A percentile compares a stretch with the other conserved stretches of the same genome.
phyloP scores from a whole-genome alignment of 1,284 basidiomycete species.

The Ustilago hordei region DNA sequence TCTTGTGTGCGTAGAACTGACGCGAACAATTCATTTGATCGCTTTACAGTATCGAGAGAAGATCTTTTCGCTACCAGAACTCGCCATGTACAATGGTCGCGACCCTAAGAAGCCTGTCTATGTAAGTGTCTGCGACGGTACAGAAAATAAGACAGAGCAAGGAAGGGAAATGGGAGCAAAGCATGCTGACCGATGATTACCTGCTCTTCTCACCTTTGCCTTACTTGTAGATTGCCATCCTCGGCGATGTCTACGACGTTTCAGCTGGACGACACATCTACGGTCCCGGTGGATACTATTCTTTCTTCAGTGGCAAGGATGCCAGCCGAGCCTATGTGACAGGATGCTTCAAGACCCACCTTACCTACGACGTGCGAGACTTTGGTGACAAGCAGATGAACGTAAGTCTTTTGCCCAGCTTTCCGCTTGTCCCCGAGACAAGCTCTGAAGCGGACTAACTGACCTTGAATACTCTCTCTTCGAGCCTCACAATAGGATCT shows the following conservation, averaged over 20 bases:
- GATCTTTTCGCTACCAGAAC: conserved; percentile 79
- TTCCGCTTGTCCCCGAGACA: background rate
- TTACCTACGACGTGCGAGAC: conserved; percentile 67
- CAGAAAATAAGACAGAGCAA: background rate
- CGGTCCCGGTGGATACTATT: conserved; percentile 72
- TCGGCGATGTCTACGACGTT: conserved; percentile 93
- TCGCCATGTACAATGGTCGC: conserved; percentile 81
- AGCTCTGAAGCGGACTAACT: background rate
- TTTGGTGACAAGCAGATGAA: conserved; percentile 51
- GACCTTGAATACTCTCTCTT: conserved; percentile 5
- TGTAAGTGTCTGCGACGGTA: conserved; percentile 73
- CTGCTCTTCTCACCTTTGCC: background rate
- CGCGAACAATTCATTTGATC: background rate
- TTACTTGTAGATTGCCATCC: conserved; percentile 72
- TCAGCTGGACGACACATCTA: conserved; percentile 81
- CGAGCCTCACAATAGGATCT: conserved; percentile 38
- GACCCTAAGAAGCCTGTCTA: conserved; percentile 81
- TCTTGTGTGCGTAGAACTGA: background rate
- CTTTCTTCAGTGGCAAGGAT: conserved; percentile 65
- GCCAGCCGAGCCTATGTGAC: conserved; percentile 67
- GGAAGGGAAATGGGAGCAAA: background rate
- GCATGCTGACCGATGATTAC: background rate
- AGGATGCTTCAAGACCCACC: conserved; percentile 66
- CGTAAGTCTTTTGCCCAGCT: conserved; percentile 29
- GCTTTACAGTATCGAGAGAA: conserved; percentile 70